Conservation (phyloP, 192 early-diverging fungal genomes). For the Coemansia erecta region DNA sequence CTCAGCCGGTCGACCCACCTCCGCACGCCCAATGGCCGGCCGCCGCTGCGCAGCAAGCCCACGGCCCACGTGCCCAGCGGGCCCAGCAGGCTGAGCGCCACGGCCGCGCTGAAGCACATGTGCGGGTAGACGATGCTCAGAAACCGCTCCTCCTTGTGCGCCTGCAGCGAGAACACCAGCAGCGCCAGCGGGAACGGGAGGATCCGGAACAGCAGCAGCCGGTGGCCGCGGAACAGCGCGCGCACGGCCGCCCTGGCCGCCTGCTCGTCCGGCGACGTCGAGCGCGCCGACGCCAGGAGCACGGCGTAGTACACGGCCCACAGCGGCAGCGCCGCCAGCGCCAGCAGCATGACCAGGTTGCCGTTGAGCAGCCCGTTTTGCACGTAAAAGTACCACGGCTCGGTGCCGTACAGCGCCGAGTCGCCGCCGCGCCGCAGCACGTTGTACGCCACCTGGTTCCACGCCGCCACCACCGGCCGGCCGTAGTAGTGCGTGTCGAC, state of each 20-base stretch:
- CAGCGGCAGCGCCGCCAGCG: conserved; percentile 61
- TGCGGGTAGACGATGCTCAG: conserved; percentile 89
- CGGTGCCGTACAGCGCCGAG: conserved; percentile 84
- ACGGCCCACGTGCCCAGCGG: conserved; percentile 41
- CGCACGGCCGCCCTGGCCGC: background rate
- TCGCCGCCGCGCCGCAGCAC: conserved; percentile 64
- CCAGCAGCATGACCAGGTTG: conserved; percentile 75
- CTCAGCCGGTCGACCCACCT: conserved; percentile 14
- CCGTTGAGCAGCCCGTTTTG: conserved; percentile 89
- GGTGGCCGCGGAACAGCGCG: conserved; percentile 6
- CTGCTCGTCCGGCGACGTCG: background rate
- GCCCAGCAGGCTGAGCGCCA: conserved; percentile 58
- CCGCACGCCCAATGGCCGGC: conserved; percentile 10
- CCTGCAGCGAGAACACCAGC: conserved; percentile 73
- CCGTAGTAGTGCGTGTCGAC: conserved; percentile 82
- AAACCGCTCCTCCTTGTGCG: conserved; percentile 99
- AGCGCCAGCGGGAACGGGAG: conserved; percentile 76
- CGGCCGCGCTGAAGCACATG: conserved; percentile 75
- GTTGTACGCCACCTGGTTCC: conserved; percentile 92
- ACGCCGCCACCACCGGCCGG: conserved; percentile 65
- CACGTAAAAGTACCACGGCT: conserved; percentile 92
- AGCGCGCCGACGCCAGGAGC: background rate
- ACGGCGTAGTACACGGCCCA: conserved; percentile 42
- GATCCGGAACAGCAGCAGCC: conserved; percentile 58
- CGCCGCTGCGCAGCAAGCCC: background rate